Percentiles rank a stretch among this genome's conserved stretches.
Conservation (phyloP, 768 basidiomycete species). For the Rhodosporidiobolus odoratus region DNA sequence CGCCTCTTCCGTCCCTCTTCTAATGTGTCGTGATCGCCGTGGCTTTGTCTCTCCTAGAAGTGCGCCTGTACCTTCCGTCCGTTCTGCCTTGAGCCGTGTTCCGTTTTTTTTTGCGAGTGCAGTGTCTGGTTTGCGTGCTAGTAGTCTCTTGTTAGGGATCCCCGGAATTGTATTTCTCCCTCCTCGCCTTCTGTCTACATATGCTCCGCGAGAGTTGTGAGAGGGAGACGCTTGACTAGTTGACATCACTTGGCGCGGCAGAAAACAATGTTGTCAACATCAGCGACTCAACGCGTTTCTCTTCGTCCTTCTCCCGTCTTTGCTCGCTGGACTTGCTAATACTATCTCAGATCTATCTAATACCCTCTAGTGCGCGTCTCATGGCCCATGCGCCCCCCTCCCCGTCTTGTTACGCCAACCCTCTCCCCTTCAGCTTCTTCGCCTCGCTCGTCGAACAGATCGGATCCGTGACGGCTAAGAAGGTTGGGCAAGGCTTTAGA, state of each 20-base stretch:
- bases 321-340: neutral
- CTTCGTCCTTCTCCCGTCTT: neutral
- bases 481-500: neutral
- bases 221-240: too few relatives aligned
- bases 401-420: constrained; percentile 14
- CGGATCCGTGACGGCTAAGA: constrained; percentile 10
- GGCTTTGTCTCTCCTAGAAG: too few relatives aligned
- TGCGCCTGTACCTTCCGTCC: too few relatives aligned
- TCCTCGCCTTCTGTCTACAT: too few relatives aligned
- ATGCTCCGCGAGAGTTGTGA: too few relatives aligned
- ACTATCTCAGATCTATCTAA: constrained; percentile 4
- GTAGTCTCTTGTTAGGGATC: too few relatives aligned
- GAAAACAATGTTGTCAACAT: neutral
- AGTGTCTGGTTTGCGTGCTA: too few relatives aligned
- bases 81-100: too few relatives aligned
- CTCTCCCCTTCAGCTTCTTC: constrained; percentile 33
- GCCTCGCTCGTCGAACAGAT: constrained; percentile 24
- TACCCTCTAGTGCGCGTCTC: neutral
- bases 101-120: too few relatives aligned
- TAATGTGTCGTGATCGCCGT: too few relatives aligned
- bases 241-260: neutral
- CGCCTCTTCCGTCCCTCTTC: too few relatives aligned
- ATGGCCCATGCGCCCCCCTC: neutral
- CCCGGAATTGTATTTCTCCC: too few relatives aligned
- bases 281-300: neutral